These are phyloP conservation scores for Cornus florida DNA, from an alignment of 148 eudicot species.

Conservation along the genomic window DNA sequence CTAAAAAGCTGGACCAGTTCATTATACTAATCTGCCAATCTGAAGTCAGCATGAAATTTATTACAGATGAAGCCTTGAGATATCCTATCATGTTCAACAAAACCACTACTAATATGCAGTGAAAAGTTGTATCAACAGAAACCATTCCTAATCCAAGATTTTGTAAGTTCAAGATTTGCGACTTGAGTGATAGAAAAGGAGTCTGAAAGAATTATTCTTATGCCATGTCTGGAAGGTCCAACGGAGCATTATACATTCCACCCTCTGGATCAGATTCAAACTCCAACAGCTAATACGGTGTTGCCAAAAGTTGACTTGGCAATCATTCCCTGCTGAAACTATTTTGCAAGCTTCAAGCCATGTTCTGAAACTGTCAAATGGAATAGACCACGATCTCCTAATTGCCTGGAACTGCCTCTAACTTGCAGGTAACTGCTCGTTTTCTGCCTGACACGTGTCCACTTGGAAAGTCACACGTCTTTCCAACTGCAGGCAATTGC, in stretches of 20 bases:
- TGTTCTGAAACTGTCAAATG: too few relatives aligned
- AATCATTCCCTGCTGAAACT: neutral
- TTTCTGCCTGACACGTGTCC: too few relatives aligned
- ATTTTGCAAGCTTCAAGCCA: neutral
- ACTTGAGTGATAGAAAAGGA: neutral
- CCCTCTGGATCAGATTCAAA: neutral
- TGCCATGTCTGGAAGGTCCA: neutral
- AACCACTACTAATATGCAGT: neutral
- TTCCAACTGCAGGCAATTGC: too few relatives aligned
- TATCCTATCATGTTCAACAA: neutral
- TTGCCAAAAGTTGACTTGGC: neutral
- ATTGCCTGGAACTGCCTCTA: too few relatives aligned
- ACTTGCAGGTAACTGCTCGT: too few relatives aligned
- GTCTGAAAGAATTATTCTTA: neutral
- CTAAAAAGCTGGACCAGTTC: neutral
- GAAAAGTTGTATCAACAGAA: neutral
- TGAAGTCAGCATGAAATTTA: neutral
- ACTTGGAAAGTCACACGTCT: too few relatives aligned
- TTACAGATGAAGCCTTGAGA: neutral
- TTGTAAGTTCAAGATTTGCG: neutral
- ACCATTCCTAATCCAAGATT: too few relatives aligned
- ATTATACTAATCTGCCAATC: neutral
- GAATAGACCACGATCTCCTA: too few relatives aligned
- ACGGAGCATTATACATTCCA: neutral
- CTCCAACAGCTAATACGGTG: neutral